Evolutionary conservation across 805 yeast species (phyloP).

Genomic region (Saccharomycodes ludwigii): DNA sequence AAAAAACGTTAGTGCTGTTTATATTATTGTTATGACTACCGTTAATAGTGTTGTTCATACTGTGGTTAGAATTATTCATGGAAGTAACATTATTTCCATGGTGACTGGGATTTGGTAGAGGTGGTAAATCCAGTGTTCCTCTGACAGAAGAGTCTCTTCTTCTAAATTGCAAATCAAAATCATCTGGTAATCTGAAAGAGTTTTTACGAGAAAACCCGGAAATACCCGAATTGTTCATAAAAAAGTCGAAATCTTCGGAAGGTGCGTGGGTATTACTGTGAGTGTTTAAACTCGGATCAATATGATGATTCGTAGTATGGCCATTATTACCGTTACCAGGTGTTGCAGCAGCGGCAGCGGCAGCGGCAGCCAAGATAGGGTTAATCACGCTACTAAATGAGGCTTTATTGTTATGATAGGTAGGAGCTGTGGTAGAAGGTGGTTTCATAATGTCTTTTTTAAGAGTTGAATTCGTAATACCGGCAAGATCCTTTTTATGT

Average conservation of each 20-base stretch:
- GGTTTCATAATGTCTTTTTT: constrained; percentile 13
- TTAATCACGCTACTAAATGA: no score
- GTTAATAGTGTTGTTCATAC: not conserved
- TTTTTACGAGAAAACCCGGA: constrained; percentile 16
- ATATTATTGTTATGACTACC: constrained; percentile 4
- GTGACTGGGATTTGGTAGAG: constrained; percentile 2
- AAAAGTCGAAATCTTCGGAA: constrained; percentile 10
- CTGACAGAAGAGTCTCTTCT: constrained; percentile 22
- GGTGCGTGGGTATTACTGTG: constrained; percentile 6
- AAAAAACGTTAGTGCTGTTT: constrained; percentile 2
- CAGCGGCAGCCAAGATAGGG: not conserved
- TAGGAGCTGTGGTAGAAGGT: constrained; percentile 7
- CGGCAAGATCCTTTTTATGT: constrained; percentile 1
- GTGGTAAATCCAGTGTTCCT: constrained; percentile 11
- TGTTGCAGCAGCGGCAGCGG: constrained; percentile 2
- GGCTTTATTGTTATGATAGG: constrained; percentile 1
- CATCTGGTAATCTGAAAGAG: constrained; percentile 21
- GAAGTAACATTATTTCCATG: not conserved
- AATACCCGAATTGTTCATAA: constrained; percentile 5
- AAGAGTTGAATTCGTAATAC: constrained; percentile 5
- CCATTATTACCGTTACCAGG: constrained; percentile 3
- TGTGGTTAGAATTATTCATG: not conserved
- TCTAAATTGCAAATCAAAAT: constrained; percentile 21
- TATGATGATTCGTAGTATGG: not conserved
- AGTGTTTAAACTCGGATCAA: constrained; percentile 2